Evolutionary conservation across 495 filamentous ascomycete genomes (phyloP), one percentile per base, ranked within the genome.

Genomic region (Terfezia boudieri): DNA sequence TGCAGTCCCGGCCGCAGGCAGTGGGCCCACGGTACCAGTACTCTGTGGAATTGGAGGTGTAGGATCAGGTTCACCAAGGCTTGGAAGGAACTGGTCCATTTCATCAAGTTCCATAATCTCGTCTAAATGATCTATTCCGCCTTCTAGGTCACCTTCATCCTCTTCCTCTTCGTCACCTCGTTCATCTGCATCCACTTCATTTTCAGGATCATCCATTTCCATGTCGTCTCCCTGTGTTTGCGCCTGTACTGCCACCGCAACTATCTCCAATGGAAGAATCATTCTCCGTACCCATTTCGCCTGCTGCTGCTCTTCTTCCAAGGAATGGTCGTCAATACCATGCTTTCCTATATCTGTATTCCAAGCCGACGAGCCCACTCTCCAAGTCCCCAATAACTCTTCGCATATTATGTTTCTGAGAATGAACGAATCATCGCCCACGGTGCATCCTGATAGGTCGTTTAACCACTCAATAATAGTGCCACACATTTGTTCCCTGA

Each of bases 391-490:
- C 22, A 98, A 77, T 61, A 96, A 73, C 68, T 96, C 88, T 64
- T 95, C 83, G 61, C 90, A 96, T 43, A 98, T 77, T 1, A 79
- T 73, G 43, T 77, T 79, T 41, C 86, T 76, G 55, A 98, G 72
- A 37, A 94, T 80, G 55, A 87, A 73, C 55, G 79, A 74, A 63
- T 98, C 84, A 14, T 74, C 70, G 11, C 88, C 84, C 50, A 89
- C 80, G 61, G 79, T 84, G 66, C 89, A 94, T 20, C 87, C 87
- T 4, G 87, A 73, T 63, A 98, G 92, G 68, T 98, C 92, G 22
- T 77, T 73, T 2, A 98, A 75, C 92, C 92, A 98, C 62, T 95
- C 87, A 54, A 95, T 82, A 58, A 98, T 92, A n/a, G 88, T 89
- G 2, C 80, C 86, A 65, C 86, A 93, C 90, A 98, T 98, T 66